phyloP scores from a whole-genome alignment of 805 yeast genomes.

The Candida palmyrensis region DNA sequence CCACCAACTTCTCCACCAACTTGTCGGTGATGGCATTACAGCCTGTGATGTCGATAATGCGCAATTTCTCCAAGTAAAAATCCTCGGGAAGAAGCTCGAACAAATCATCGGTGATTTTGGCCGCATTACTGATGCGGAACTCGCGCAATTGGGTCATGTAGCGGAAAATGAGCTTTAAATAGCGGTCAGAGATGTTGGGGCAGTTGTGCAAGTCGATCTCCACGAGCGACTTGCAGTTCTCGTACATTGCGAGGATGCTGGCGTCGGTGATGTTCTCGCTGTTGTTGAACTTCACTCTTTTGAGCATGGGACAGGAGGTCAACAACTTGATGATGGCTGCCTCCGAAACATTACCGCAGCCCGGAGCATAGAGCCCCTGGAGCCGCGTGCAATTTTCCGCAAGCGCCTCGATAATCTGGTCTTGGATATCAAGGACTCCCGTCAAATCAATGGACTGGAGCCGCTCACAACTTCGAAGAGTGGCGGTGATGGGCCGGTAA shows the following conservation, averaged over 20 bases:
- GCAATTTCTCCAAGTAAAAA: constrained; percentile 53
- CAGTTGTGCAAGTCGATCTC: constrained; percentile 89
- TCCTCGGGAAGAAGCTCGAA: constrained; percentile 49
- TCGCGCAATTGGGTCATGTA: constrained; percentile 75
- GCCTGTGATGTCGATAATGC: constrained; percentile 81
- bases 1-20: constrained; percentile 66
- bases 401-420: constrained; percentile 62
- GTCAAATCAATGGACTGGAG: constrained; percentile 86
- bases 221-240: constrained; percentile 73
- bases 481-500: constrained; percentile 53
- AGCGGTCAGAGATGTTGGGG: constrained; percentile 62
- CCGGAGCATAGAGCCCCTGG: constrained; percentile 89
- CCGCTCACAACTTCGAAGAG: constrained; percentile 59
- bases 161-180: constrained; percentile 52
- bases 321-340: constrained; percentile 56
- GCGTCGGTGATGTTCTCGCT: constrained; percentile 62
- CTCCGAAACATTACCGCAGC: constrained; percentile 68
- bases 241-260: constrained; percentile 54
- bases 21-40: constrained; percentile 79
- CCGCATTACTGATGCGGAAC: constrained; percentile 72
- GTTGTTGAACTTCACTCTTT: constrained; percentile 77
- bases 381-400: constrained; percentile 68
- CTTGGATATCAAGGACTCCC: constrained; percentile 61
- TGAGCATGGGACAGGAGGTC: constrained; percentile 62
- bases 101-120: constrained; percentile 62